These are phyloP conservation scores for Wallacemonas sp. DNA, from an alignment of 208 protist genomes.

Conservation along the genomic window DNA sequence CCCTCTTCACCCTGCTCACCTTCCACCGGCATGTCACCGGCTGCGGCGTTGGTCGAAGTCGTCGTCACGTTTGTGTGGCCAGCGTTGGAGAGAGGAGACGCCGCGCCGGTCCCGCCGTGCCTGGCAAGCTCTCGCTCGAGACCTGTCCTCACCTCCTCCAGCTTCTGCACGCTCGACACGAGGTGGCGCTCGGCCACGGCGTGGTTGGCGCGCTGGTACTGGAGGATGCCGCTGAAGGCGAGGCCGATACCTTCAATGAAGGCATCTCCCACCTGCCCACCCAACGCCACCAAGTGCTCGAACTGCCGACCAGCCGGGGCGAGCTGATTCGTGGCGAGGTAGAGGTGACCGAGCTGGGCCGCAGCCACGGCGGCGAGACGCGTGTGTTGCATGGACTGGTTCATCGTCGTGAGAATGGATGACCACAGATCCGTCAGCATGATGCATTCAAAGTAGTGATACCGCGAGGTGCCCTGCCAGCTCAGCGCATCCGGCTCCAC, in stretches of 20 bases:
- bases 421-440: constrained; percentile 83
- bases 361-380: constrained; percentile 60
- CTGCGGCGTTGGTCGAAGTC: not conserved
- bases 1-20: constrained; percentile 1
- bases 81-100: not conserved
- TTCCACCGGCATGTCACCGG: not conserved
- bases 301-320: constrained; percentile 70
- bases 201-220: constrained; percentile 81
- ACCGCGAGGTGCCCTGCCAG: constrained; percentile 66
- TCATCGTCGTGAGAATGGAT: constrained; percentile 53
- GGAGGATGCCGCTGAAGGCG: constrained; percentile 68
- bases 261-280: constrained; percentile 28
- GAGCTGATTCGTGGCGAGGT: constrained; percentile 83
- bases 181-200: constrained; percentile 69
- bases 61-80: no score
- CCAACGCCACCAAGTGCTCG: constrained; percentile 31
- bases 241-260: constrained; percentile 71
- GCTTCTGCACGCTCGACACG: constrained; percentile 45
- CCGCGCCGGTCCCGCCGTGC: not conserved
- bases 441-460: constrained; percentile 83
- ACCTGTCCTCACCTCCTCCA: constrained; percentile 31
- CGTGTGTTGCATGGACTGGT: constrained; percentile 63
- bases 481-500: constrained; percentile 36
- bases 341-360: constrained; percentile 81
- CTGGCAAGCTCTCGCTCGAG: not conserved